Evolutionary conservation across 345 rosid species (phyloP).

Genomic region (Litchi chinensis): DNA sequence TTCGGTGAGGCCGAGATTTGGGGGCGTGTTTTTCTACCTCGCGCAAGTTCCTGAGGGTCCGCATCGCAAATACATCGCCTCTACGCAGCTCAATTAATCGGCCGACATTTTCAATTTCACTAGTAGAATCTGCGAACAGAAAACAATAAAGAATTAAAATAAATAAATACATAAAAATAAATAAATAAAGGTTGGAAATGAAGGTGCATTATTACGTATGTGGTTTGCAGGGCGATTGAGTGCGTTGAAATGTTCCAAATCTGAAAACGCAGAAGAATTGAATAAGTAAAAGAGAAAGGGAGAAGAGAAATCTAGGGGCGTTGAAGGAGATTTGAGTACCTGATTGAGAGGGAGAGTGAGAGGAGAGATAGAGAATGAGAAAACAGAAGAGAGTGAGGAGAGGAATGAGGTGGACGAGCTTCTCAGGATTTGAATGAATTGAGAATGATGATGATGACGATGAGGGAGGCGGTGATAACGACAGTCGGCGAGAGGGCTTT

Average conservation of each 20-base stretch:
- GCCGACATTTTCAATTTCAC: slow-evolving; percentile 40
- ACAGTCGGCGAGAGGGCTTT: slow-evolving; percentile 60
- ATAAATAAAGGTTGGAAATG: slow-evolving; percentile 5
- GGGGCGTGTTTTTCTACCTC: slow-evolving; percentile 41
- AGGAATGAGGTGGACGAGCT: slow-evolving; percentile 84
- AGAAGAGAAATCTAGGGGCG: background rate
- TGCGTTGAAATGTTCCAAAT: slow-evolving; percentile 77
- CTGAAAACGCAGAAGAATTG: slow-evolving; percentile 38
- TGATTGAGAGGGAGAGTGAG: slow-evolving; percentile 76
- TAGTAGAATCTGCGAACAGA: slow-evolving; percentile 26
- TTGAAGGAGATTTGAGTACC: slow-evolving; percentile 39
- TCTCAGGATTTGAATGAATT: slow-evolving; percentile 51
- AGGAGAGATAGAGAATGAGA: slow-evolving; percentile 78
- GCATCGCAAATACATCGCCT: slow-evolving; percentile 52
- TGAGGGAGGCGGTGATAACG: slow-evolving; percentile 30
- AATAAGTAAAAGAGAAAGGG: background rate
- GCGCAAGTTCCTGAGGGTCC: slow-evolving; percentile 73
- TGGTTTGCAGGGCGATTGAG: slow-evolving; percentile 48
- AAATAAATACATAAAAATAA: background rate
- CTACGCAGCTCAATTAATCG: slow-evolving; percentile 37
- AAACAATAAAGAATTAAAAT: background rate
- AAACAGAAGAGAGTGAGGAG: slow-evolving; percentile 78
- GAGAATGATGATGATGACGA: slow-evolving; percentile 32
- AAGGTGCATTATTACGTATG: slow-evolving; percentile 64
- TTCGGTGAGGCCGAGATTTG: slow-evolving; percentile 61